Evolutionary conservation across 768 basidiomycete genomes (phyloP).

Genomic region (Rhodotorula toruloides): DNA sequence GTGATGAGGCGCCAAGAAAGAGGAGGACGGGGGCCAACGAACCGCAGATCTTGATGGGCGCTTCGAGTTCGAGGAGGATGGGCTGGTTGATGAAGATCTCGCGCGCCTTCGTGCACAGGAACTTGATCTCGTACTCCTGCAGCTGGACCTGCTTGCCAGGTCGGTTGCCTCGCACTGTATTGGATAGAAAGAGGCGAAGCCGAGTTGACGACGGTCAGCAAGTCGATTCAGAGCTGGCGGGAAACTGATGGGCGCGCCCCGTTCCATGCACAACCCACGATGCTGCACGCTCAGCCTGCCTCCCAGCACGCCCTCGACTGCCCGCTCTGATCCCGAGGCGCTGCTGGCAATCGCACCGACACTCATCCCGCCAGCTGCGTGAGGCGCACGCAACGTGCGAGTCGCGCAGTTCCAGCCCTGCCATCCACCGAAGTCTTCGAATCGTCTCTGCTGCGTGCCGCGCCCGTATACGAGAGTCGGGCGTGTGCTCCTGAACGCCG

Average conservation of each 20-base stretch:
- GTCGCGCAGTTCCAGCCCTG: too few relatives aligned
- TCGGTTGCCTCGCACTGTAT: conserved; percentile 87
- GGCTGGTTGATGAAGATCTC: conserved; percentile 99
- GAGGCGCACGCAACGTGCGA: too few relatives aligned
- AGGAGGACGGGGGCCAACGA: conserved; percentile 45
- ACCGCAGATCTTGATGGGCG: conserved; percentile 99
- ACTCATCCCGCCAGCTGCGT: too few relatives aligned
- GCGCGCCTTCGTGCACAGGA: conserved; percentile 94
- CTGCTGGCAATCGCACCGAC: not conserved
- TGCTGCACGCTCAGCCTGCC: too few relatives aligned
- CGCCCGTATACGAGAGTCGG: conserved; percentile 32
- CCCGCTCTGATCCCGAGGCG: too few relatives aligned
- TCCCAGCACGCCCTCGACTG: too few relatives aligned
- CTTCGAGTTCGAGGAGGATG: conserved; percentile 93
- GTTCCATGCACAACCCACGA: too few relatives aligned
- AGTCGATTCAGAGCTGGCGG: not conserved
- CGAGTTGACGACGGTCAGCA: not conserved
- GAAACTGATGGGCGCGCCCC: too few relatives aligned
- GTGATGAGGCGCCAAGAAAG: conserved; percentile 10
- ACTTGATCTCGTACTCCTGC: conserved; percentile 98
- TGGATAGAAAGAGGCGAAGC: not conserved
- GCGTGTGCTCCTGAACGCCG: too few relatives aligned
- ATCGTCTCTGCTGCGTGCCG: not conserved
- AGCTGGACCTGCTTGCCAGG: conserved; percentile 97
- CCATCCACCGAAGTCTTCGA: too few relatives aligned